Percentiles rank a stretch among this genome's conserved stretches.
phyloP scores from a whole-genome alignment of 345 rosid genomes.

The Arabidopsis arenosa region DNA sequence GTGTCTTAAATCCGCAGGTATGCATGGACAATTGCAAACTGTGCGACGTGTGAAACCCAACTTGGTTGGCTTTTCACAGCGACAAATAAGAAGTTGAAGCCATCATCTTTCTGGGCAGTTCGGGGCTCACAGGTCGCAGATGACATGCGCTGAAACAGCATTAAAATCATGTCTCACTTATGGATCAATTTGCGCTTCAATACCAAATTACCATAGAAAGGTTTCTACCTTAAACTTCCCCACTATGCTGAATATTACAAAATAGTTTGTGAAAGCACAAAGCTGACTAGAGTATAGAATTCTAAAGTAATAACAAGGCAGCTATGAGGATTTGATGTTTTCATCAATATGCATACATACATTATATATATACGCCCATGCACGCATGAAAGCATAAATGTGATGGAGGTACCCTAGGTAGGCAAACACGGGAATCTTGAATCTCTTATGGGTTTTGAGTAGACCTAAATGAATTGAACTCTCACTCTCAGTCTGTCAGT shows the following conservation, averaged over 20 bases:
- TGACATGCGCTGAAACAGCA: slow-evolving; percentile 40
- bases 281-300: slow-evolving; percentile 2
- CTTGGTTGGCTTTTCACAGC: slow-evolving; percentile 96
- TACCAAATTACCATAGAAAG: not conserved
- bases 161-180: slow-evolving; percentile 10
- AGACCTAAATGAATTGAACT: no score
- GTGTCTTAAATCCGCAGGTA: slow-evolving; percentile 58
- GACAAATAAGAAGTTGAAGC: slow-evolving; percentile 69
- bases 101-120: slow-evolving; percentile 87
- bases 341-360: slow-evolving; percentile 16
- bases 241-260: slow-evolving; percentile 34
- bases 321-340: not conserved
- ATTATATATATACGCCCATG: not conserved
- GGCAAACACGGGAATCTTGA: no score
- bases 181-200: not conserved
- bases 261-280: slow-evolving; percentile 30
- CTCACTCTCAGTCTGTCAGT: not conserved
- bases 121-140: slow-evolving; percentile 79
- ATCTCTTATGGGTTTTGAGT: no score
- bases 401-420: no score
- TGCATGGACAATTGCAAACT: slow-evolving; percentile 77
- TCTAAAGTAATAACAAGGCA: not conserved
- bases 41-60: slow-evolving; percentile 61
- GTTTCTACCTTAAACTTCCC: slow-evolving; percentile 15
- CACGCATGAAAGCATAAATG: not conserved